Evolutionary conservation across 805 yeast genomes (phyloP), one percentile per base, ranked within the genome.

Genomic region (Cyberlindnera mrakii): DNA sequence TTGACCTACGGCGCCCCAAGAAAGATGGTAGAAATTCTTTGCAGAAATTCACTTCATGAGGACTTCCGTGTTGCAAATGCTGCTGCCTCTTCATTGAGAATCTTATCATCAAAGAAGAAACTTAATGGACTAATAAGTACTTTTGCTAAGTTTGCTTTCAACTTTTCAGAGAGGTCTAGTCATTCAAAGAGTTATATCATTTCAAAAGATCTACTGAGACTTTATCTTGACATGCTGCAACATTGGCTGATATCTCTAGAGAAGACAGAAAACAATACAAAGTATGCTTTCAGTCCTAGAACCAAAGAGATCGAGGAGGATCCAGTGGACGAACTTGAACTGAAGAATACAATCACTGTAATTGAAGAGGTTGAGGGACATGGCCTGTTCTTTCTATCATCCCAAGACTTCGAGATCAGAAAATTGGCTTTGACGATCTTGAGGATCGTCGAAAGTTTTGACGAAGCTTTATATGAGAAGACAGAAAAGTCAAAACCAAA

Each of bases 321-420:
- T 7, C 62, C 59, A n/a, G 64, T 72, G 6, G 89, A 84, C 48
- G 85, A 80, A 44, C 61, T 85, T 31, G 91, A 85, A 56, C 71
- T 87, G 74, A 86, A 85, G 51, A 80, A 79, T 37, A 79, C 88
- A 15, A 80, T 87, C 48, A 84, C 96, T 0, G 83, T 85, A 0
- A 82, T 93, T 37, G 98, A 93, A 62, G 97, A 91, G 48, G 86
- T 91, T 9, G 99, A 93, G 63, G 97, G 99, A 0, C 87, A 90
- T 57, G 99, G 96, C 0, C 64, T 93, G 27, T 93, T 87, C 55
- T 91, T 95, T 57, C 67, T 93, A 18, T 86, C 96, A 54, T 86
- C 96, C 1, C 95, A 89, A 52, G 96, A 89, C 57, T 72, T 83
- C 35, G 70, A 75, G 19, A 75, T 87, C 11, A 70, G 99, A 42